phyloP scores from a whole-genome alignment of 371 early-diverging fungal genomes.

The Syncephalastrum racemosum region DNA sequence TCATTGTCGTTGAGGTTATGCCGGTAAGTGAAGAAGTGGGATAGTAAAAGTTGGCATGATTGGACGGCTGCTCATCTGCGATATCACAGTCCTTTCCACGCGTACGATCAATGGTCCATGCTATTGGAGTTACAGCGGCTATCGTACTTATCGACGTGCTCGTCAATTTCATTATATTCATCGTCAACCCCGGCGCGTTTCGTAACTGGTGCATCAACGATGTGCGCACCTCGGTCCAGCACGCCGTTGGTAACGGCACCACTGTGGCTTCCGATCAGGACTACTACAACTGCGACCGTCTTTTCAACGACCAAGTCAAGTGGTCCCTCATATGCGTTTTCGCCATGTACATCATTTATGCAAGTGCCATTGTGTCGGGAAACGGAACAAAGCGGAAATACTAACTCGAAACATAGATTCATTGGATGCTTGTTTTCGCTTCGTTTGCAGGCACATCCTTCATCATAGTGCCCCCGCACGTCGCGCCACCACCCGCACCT shows the following conservation, averaged over 20 bases:
- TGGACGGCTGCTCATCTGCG: background rate
- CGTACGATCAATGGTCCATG: conserved; percentile 16
- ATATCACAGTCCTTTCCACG: background rate
- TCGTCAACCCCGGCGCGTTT: conserved; percentile 12
- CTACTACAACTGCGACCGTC: conserved; percentile 43
- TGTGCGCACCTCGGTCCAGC: conserved; percentile 4
- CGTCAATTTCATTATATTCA: conserved; percentile 23
- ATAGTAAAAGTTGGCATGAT: background rate
- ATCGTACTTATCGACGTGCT: conserved; percentile 17
- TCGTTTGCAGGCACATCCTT: conserved; percentile 19
- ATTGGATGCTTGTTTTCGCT: conserved; percentile 19
- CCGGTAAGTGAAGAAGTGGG: background rate
- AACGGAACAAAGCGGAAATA: background rate
- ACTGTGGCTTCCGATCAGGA: conserved; percentile 12
- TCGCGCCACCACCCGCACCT: conserved; percentile 4
- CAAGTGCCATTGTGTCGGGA: conserved; percentile 13
- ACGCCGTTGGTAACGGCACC: conserved; percentile 2
- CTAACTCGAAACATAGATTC: conserved; percentile 7
- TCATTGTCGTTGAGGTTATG: conserved; percentile 8
- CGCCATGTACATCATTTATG: conserved; percentile 41
- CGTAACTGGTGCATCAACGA: conserved; percentile 16
- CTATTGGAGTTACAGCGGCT: conserved; percentile 5
- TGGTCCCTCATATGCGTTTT: conserved; percentile 37
- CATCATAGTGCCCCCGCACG: conserved; percentile 12
- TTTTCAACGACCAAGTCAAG: conserved; percentile 44